Evolutionary conservation across 345 rosid species (phyloP).

Genomic region (Physaria fendleri): DNA sequence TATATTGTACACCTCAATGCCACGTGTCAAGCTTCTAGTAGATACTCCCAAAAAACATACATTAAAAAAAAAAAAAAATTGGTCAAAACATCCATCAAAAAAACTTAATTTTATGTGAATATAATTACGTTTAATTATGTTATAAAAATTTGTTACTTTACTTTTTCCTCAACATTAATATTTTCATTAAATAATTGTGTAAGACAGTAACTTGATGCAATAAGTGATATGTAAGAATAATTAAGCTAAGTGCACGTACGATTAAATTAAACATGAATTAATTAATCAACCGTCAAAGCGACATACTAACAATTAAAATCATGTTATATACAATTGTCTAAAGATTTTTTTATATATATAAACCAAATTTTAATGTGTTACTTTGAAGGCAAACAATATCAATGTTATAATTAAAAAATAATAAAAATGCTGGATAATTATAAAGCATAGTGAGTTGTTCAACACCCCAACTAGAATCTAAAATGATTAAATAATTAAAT

Average conservation of each 20-base stretch:
- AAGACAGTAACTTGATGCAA: background rate
- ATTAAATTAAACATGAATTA: background rate
- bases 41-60: too few species aligned
- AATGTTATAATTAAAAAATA: background rate
- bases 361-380: background rate
- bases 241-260: slow-evolving; percentile 24
- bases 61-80: too few species aligned
- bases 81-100: too few species aligned
- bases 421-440: slow-evolving; percentile 5
- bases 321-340: slow-evolving; percentile 3
- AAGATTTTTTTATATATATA: background rate
- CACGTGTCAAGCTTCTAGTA: slow-evolving; percentile 18
- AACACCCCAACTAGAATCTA: slow-evolving; percentile 27
- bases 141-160: background rate
- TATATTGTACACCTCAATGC: background rate
- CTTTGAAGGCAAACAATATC: slow-evolving; percentile 16
- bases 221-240: background rate
- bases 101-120: too few species aligned
- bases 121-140: background rate
- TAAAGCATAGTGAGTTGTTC: slow-evolving; percentile 38
- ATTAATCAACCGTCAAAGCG: background rate
- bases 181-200: background rate
- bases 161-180: background rate
- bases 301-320: slow-evolving; percentile 4
- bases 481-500: slow-evolving; percentile 3